Conservation (phyloP, 208 protist genomes). For the Leishmania tropica region DNA sequence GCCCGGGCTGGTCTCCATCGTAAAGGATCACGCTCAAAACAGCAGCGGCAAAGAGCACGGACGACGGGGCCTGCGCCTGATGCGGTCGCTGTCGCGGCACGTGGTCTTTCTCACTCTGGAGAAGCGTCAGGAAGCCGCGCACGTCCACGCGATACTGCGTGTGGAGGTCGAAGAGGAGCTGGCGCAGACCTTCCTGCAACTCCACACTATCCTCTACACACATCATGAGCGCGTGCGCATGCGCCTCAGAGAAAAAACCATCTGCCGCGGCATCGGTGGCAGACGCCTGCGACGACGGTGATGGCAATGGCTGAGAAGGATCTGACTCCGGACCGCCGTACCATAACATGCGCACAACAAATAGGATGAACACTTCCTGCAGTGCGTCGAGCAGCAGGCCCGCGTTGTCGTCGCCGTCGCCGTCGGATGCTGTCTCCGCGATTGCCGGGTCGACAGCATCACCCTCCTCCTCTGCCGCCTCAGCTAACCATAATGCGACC, state of each 20-base stretch:
- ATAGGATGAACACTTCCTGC: background rate
- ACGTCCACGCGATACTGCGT: constrained; percentile 12
- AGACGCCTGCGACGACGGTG: too few relatives aligned
- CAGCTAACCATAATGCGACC: background rate
- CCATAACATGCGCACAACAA: constrained; percentile 4
- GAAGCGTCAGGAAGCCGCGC: background rate
- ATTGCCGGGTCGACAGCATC: background rate
- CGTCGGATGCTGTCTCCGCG: background rate
- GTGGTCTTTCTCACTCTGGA: background rate
- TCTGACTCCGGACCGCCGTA: background rate
- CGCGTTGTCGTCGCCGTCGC: background rate
- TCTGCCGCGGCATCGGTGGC: background rate
- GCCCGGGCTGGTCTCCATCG: background rate
- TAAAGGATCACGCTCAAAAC: background rate
- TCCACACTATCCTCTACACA: background rate
- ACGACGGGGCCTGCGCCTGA: background rate
- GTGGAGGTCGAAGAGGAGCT: constrained; percentile 7
- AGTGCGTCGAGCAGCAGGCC: background rate
- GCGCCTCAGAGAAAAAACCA: background rate
- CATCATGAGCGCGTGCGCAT: constrained; percentile 1
- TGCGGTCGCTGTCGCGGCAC: background rate
- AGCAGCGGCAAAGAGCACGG: background rate
- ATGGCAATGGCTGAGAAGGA: background rate
- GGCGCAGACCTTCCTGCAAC: constrained; percentile 6
- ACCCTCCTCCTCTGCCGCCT: background rate